These are phyloP conservation scores for Metarhizium humberi DNA, from an alignment of 2,329 filamentous ascomycete genomes.

Conservation along the genomic window DNA sequence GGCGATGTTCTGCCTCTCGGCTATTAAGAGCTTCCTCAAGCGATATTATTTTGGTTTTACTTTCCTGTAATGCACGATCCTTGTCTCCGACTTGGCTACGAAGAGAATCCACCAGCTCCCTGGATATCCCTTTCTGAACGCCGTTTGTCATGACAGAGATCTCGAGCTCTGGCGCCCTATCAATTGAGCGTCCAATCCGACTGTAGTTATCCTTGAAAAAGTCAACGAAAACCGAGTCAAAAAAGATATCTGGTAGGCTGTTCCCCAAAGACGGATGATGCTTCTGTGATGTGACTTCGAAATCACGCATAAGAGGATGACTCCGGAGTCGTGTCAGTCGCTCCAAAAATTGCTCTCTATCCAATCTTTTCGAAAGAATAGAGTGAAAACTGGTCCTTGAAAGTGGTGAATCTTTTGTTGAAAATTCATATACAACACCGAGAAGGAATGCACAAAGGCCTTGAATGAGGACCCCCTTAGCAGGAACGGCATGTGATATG, in stretches of 20 bases:
- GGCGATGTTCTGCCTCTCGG: slow-evolving; percentile 63
- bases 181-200: slow-evolving; percentile 72
- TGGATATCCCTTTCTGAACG: slow-evolving; percentile 82
- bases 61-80: slow-evolving; percentile 40
- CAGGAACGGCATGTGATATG: slow-evolving; percentile 47
- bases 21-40: slow-evolving; percentile 53
- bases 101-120: slow-evolving; percentile 81
- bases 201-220: slow-evolving; percentile 96
- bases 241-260: slow-evolving; percentile 69
- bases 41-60: slow-evolving; percentile 34
- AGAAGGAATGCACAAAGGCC: slow-evolving; percentile 79
- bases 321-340: slow-evolving; percentile 68
- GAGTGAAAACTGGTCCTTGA: slow-evolving; percentile 72
- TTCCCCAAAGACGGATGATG: slow-evolving; percentile 36
- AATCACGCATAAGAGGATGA: slow-evolving; percentile 74
- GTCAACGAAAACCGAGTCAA: slow-evolving; percentile 79
- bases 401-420: slow-evolving; percentile 91
- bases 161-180: slow-evolving; percentile 83
- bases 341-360: slow-evolving; percentile 80
- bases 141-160: slow-evolving; percentile 72
- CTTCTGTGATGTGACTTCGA: slow-evolving; percentile 74
- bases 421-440: slow-evolving; percentile 91
- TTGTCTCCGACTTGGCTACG: slow-evolving; percentile 69
- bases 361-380: slow-evolving; percentile 66
- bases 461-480: slow-evolving; percentile 59